Base-by-base conservation (phyloP, 2,329 filamentous ascomycete species). In the Sclerotinia trifoliorum region DNA sequence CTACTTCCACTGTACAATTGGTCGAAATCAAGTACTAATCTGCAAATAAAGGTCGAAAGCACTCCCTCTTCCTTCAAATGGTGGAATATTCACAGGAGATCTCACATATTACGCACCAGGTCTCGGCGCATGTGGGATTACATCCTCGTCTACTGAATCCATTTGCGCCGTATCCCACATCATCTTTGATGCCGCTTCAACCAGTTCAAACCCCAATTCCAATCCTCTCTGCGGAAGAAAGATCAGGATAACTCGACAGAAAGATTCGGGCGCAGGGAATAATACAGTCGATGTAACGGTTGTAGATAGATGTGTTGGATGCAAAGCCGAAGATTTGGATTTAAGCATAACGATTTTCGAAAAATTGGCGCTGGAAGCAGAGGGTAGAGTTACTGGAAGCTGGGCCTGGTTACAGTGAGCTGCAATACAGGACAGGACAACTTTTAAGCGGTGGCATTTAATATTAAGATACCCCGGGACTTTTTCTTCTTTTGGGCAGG, bases 71-170 rank as follows among this genome's bases (percentile, higher is more conserved):
- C 85, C 85, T 3, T 80, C 79, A 32, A 81, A 84, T 67, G 80
- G 81, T 15, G 80, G 82, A 1, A 82, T 83, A 0, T 86, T 85
- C 73, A 83, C 80, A 5, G 90, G 89, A 65, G 88, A 91, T 62
- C 77, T 91, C 63, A 92, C 89, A 0, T 94, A 88, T 80, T 94
- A 90, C 77, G 80, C 81, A 24, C 85, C 89, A 0, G 81, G 78
- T 13, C 81, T 92, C 5, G 91, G 91, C 17, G 88, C 90, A 0
- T 94, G 92, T 76, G 91, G 91, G 6, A 78, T 84, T 44, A 82
- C 79, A 1, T 86, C 85, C 65, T 78, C 76, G 1, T 80, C 82
- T 10, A 78, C 77, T 10, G 88, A 93, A 68, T 75, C 83, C 68
- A 85, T 94, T 52, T 88, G 86, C 48, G 86, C 91, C 0, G 83